Evolutionary conservation across 164 flowering plant species (phyloP).

Genomic region (Aristolochia fimbriata): DNA sequence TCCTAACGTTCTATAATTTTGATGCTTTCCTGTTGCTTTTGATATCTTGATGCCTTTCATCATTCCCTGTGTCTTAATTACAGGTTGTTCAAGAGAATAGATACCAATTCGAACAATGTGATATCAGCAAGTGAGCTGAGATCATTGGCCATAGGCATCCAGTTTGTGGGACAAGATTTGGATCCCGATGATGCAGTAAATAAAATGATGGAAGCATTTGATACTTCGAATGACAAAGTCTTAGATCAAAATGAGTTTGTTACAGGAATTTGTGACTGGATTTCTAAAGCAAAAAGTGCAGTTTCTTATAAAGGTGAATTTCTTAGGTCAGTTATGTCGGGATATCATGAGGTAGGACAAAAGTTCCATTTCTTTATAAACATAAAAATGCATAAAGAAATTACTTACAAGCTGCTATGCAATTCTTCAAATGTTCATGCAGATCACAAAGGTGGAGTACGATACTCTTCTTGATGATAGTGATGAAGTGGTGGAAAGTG

Average conservation of each 20-base stretch:
- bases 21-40: not conserved
- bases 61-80: not conserved
- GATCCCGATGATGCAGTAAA: conserved; percentile 48
- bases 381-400: not conserved
- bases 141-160: conserved; percentile 64
- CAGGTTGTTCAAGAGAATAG: conserved; percentile 62
- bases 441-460: conserved; percentile 49
- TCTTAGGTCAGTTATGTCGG: conserved; percentile 24
- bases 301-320: conserved; percentile 21
- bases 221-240: conserved; percentile 31
- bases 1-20: not conserved
- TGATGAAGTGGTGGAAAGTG: conserved; percentile 45
- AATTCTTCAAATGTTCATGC: conserved; percentile 11
- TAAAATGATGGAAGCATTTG: conserved; percentile 60
- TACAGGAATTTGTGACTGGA: conserved; percentile 55
- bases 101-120: conserved; percentile 29
- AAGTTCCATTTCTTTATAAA: not conserved
- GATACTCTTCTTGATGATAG: conserved; percentile 32
- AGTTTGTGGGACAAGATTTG: conserved; percentile 49
- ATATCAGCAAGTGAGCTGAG: conserved; percentile 45
- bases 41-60: not conserved
- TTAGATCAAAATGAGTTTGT: conserved; percentile 42
- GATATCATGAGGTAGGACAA: conserved; percentile 38
- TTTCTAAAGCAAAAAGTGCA: conserved; percentile 33
- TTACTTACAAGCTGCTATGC: not conserved